These are phyloP conservation scores for Chenopodium quinoa DNA, from an alignment of 148 eudicot genomes.

Conservation along the genomic window DNA sequence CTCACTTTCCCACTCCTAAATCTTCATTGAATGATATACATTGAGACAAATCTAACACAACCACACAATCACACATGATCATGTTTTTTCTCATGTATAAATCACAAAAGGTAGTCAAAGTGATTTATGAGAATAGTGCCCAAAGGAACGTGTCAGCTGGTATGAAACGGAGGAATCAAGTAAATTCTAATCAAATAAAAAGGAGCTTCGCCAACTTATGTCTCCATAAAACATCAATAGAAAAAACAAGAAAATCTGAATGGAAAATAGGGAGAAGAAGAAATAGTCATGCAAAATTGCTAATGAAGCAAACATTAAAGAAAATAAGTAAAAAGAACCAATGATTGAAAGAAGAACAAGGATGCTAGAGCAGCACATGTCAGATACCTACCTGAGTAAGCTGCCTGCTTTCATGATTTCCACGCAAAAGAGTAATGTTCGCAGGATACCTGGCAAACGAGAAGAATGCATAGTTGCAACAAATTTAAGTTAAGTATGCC, in stretches of 20 bases:
- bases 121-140: too few relatives aligned
- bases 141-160: too few relatives aligned
- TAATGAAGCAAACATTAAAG: background rate
- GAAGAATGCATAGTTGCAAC: slow-evolving; percentile 5
- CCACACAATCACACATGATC: too few relatives aligned
- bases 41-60: too few relatives aligned
- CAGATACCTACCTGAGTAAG: slow-evolving; percentile 69
- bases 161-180: too few relatives aligned
- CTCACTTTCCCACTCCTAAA: too few relatives aligned
- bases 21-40: too few relatives aligned
- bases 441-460: slow-evolving; percentile 78
- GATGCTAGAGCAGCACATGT: background rate
- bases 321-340: background rate
- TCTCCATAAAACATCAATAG: background rate
- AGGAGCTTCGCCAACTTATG: background rate
- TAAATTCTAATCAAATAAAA: background rate
- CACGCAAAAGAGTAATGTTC: slow-evolving; percentile 92
- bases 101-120: too few relatives aligned
- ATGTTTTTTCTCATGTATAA: too few relatives aligned
- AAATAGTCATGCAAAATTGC: background rate
- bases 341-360: background rate
- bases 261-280: background rate
- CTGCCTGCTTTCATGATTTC: slow-evolving; percentile 99
- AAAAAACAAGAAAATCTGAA: background rate
- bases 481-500: background rate